A percentile compares a stretch with the other conserved stretches of the same genome.
Evolutionary conservation across 441 rosid species (phyloP).

Genomic region (Melastoma candidum): DNA sequence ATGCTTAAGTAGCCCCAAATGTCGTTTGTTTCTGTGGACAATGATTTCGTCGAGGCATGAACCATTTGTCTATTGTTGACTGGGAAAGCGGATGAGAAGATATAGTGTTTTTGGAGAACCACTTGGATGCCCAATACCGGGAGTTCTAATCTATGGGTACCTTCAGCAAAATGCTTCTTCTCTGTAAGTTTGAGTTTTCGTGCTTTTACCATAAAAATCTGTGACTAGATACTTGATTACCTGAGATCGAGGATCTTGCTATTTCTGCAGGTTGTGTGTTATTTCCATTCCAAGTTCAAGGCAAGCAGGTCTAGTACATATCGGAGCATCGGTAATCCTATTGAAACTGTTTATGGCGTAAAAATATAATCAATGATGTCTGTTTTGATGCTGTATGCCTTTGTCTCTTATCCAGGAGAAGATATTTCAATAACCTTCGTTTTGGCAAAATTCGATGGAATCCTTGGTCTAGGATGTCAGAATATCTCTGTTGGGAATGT

Average conservation of each 20-base stretch:
- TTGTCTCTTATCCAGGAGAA: constrained; percentile 35
- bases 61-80: too few relatives aligned
- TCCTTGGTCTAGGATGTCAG: constrained; percentile 74
- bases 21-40: too few relatives aligned
- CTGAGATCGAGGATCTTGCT: constrained; percentile 7
- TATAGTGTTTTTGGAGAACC: constrained; percentile 51
- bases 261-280: constrained; percentile 54
- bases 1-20: too few relatives aligned
- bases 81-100: constrained; percentile 20
- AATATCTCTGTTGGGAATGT: constrained; percentile 65
- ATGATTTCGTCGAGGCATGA: too few relatives aligned
- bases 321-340: constrained; percentile 33
- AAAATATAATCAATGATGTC: background rate
- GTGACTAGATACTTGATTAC: background rate
- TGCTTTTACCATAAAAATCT: background rate
- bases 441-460: constrained; percentile 67
- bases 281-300: constrained; percentile 59
- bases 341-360: background rate
- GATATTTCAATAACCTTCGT: constrained; percentile 41
- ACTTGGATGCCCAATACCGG: constrained; percentile 74
- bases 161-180: constrained; percentile 59
- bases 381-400: background rate
- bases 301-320: constrained; percentile 54
- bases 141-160: constrained; percentile 87
- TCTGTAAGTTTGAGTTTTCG: constrained; percentile 35